These are phyloP conservation scores for Cutaneotrichosporon spelunceum DNA, from an alignment of 1,284 basidiomycete genomes.

Conservation along the genomic window DNA sequence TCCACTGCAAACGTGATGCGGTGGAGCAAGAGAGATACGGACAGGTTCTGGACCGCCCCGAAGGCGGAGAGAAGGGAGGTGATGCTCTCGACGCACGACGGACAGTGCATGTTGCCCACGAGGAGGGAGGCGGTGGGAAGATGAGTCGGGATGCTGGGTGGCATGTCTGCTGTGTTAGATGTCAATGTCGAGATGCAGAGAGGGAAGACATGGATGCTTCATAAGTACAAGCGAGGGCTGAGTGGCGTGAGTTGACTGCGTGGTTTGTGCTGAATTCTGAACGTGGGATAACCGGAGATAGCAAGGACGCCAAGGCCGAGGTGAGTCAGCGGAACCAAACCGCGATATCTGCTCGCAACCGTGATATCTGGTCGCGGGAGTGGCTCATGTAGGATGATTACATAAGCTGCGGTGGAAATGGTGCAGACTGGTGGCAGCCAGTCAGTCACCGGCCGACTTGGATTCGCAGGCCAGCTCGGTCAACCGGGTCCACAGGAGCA, in stretches of 20 bases:
- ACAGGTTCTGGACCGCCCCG: conserved; percentile 32
- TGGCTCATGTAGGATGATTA: neutral
- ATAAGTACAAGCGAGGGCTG: neutral
- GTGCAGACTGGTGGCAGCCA: neutral
- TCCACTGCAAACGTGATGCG: conserved; percentile 41
- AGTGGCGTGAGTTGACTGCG: neutral
- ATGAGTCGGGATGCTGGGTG: conserved; percentile 23
- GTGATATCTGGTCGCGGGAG: neutral
- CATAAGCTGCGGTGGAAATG: neutral
- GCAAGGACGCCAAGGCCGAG: neutral
- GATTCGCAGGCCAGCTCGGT: too few relatives aligned
- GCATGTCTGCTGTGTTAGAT: neutral
- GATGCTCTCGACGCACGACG: conserved; percentile 51
- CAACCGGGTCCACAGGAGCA: neutral
- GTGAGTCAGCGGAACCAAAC: neutral
- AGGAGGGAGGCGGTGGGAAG: conserved; percentile 34
- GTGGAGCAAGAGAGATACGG: conserved; percentile 45
- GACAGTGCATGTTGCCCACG: conserved; percentile 50
- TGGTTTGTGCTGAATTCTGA: neutral
- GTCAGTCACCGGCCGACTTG: too few relatives aligned
- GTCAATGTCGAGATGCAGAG: neutral
- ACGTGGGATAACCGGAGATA: neutral
- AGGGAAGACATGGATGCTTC: too few relatives aligned
- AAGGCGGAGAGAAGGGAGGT: conserved; percentile 34
- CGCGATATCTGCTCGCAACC: neutral